A percentile compares a stretch with the other conserved stretches of the same genome.
Evolutionary conservation across 2,329 filamentous ascomycete species (phyloP).

Genomic region (Paracamarosporium sp.): DNA sequence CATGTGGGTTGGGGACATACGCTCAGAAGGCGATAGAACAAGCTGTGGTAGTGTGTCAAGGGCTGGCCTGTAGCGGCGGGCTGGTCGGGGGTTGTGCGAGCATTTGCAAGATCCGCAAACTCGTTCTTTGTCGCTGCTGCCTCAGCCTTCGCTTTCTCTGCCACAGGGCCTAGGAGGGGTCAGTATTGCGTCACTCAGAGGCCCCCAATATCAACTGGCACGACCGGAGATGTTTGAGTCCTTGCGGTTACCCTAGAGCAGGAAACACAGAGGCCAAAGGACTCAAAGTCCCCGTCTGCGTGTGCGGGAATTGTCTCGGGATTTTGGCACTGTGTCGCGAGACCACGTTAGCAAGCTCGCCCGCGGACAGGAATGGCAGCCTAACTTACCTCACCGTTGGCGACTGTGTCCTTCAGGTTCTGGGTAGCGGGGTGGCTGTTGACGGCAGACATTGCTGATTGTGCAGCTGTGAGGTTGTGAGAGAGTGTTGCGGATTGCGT

Average conservation of each 20-base stretch:
- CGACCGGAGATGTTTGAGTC: too few relatives aligned
- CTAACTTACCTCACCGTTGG: conserved; percentile 52
- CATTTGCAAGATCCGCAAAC: conserved; percentile 63
- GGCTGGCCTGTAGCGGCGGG: conserved; percentile 66
- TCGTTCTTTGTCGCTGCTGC: conserved; percentile 63
- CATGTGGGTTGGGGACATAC: conserved; percentile 46
- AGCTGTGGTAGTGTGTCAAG: conserved; percentile 71
- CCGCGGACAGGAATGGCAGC: conserved; percentile 3
- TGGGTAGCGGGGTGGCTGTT: conserved; percentile 59
- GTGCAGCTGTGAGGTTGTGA: conserved; percentile 53
- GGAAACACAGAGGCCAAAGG: background rate
- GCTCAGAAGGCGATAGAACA: conserved; percentile 71
- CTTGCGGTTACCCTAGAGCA: background rate
- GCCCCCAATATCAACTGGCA: background rate
- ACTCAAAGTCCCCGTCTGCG: background rate
- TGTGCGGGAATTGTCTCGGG: conserved; percentile 9
- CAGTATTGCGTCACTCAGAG: conserved; percentile 24
- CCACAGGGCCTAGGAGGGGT: conserved; percentile 57
- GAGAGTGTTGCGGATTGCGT: conserved; percentile 17
- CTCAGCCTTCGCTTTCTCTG: conserved; percentile 63
- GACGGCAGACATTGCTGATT: conserved; percentile 56
- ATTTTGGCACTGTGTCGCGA: conserved; percentile 36
- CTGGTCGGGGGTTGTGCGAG: conserved; percentile 60
- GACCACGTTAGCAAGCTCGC: conserved; percentile 32
- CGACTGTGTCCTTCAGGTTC: conserved; percentile 50